Evolutionary conservation across 1,139 yeast genomes (phyloP).

Genomic region (Debaryomyces sp.): DNA sequence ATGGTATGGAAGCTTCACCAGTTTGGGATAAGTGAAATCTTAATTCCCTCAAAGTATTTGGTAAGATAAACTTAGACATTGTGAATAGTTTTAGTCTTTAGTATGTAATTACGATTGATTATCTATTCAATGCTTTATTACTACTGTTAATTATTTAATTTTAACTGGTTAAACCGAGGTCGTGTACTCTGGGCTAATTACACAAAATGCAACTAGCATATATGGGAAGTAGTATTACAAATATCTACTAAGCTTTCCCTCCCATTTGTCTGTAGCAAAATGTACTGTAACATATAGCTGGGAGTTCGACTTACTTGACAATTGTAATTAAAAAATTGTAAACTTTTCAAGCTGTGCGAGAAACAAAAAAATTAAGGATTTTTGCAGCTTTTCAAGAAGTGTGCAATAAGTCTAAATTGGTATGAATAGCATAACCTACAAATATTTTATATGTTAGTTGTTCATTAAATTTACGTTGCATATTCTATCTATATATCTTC

Average conservation of each 20-base stretch:
- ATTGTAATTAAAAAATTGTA: no score
- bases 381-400: background rate
- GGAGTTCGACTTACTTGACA: no score
- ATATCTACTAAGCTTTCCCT: background rate
- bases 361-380: background rate
- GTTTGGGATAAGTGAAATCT: conserved; percentile 81
- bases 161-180: conserved; percentile 16
- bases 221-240: background rate
- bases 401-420: background rate
- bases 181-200: conserved; percentile 2
- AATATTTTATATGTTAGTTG: background rate
- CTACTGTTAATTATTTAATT: conserved; percentile 12
- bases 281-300: no score
- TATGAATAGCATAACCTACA: no score
- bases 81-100: conserved; percentile 3
- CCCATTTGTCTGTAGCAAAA: background rate
- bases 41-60: conserved; percentile 70
- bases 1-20: conserved; percentile 67
- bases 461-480: background rate
- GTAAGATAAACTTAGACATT: conserved; percentile 64
- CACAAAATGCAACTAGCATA: background rate
- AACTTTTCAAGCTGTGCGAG: background rate
- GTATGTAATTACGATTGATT: background rate
- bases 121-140: background rate
- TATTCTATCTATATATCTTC: background rate